Evolutionary conservation across 805 yeast species (phyloP).

Genomic region (Kodamaea leandrae): DNA sequence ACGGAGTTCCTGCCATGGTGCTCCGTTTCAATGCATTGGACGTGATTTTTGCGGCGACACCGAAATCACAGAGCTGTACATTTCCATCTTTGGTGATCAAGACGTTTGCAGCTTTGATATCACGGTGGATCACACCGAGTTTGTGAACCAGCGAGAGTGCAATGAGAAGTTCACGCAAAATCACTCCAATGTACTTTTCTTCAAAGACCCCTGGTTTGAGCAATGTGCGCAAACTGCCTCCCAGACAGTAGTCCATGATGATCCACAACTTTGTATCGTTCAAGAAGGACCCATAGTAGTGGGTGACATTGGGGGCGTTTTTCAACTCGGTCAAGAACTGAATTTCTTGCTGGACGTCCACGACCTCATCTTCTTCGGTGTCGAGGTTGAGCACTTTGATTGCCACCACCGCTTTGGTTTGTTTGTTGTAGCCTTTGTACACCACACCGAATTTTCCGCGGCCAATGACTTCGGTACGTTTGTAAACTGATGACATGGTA

Average conservation of each 20-base stretch:
- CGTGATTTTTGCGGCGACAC: conserved; percentile 93
- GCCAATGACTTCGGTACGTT: conserved; percentile 88
- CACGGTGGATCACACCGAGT: conserved; percentile 92
- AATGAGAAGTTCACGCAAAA: conserved; percentile 73
- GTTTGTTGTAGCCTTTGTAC: conserved; percentile 74
- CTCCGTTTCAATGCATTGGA: conserved; percentile 74
- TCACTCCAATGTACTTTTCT: conserved; percentile 79
- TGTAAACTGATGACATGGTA: conserved; percentile 40
- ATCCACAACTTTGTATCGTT: conserved; percentile 94
- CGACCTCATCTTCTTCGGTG: conserved; percentile 90
- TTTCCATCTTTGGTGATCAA: conserved; percentile 84
- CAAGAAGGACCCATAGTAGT: conserved; percentile 84
- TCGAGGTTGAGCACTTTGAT: conserved; percentile 90
- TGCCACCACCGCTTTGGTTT: conserved; percentile 79
- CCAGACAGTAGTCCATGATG: conserved; percentile 96
- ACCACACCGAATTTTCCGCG: conserved; percentile 97
- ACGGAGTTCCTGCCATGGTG: conserved; percentile 94
- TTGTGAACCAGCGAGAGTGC: conserved; percentile 82
- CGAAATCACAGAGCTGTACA: conserved; percentile 93
- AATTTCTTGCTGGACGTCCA: conserved; percentile 91
- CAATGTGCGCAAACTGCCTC: conserved; percentile 88
- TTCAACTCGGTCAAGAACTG: conserved; percentile 80
- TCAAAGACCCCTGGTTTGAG: conserved; percentile 84
- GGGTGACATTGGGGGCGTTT: conserved; percentile 87
- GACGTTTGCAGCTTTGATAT: conserved; percentile 94